Evolutionary conservation across 192 early-diverging fungal species (phyloP).

Genomic region (Linnemannia schmuckeri): DNA sequence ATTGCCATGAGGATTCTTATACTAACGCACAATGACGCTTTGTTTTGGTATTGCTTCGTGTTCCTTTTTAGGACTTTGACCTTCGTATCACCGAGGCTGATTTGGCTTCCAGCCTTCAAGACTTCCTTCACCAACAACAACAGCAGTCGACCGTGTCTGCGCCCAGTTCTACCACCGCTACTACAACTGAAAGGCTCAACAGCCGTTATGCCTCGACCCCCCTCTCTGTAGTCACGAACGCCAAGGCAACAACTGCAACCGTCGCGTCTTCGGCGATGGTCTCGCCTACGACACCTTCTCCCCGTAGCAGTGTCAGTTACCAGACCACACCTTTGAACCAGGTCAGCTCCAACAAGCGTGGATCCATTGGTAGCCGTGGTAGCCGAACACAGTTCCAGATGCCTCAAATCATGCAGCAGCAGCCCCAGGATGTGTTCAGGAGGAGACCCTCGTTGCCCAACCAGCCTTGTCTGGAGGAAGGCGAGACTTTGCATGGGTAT

Average conservation of each 20-base stretch:
- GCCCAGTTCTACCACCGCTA: neutral
- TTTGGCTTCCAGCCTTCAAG: constrained; percentile 49
- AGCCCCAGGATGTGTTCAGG: constrained; percentile 29
- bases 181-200: neutral
- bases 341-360: constrained; percentile 32
- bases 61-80: constrained; percentile 55
- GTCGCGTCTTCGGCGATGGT: neutral
- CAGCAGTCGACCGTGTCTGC: constrained; percentile 13
- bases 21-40: neutral
- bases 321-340: constrained; percentile 22
- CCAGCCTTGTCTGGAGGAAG: constrained; percentile 48
- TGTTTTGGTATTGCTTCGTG: neutral
- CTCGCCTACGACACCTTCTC: constrained; percentile 16
- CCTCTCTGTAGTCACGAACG: neutral
- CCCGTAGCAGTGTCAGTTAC: constrained; percentile 15
- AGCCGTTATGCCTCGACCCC: constrained; percentile 13
- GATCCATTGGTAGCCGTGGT: constrained; percentile 1
- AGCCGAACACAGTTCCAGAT: constrained; percentile 8
- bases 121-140: constrained; percentile 29
- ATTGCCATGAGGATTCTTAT: neutral
- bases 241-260: neutral
- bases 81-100: constrained; percentile 59
- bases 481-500: constrained; percentile 42
- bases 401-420: neutral
- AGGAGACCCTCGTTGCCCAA: constrained; percentile 48